Evolutionary conservation across 371 early-diverging fungal species (phyloP).

Genomic region (Syncephalastrum monosporum): DNA sequence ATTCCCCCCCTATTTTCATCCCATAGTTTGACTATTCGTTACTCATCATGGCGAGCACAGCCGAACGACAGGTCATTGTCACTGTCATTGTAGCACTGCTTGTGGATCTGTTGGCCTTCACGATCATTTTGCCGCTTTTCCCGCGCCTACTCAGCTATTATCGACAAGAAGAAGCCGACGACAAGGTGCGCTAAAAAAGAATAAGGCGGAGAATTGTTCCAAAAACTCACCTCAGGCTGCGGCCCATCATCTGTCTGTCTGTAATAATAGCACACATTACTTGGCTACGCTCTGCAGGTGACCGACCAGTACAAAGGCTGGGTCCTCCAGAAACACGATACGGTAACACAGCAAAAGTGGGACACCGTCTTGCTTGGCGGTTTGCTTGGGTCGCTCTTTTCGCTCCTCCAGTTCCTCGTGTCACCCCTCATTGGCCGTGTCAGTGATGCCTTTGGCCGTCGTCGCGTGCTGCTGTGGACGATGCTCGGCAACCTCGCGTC

Average conservation of each 20-base stretch:
- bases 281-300: conserved; percentile 30
- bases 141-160: conserved; percentile 73
- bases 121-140: conserved; percentile 93
- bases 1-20: too few relatives aligned
- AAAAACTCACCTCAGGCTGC: background rate
- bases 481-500: conserved; percentile 92
- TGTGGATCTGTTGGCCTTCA: conserved; percentile 95
- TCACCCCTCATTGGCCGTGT: conserved; percentile 84
- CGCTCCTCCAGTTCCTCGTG: conserved; percentile 89
- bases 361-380: conserved; percentile 96
- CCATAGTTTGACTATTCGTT: background rate
- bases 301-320: conserved; percentile 40
- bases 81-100: conserved; percentile 74
- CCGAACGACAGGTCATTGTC: conserved; percentile 24
- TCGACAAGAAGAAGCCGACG: conserved; percentile 47
- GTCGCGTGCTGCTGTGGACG: conserved; percentile 79
- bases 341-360: conserved; percentile 41
- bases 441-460: conserved; percentile 85
- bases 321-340: conserved; percentile 15
- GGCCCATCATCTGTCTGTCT: background rate
- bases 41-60: conserved; percentile 6
- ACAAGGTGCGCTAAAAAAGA: conserved; percentile 35
- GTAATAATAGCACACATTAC: conserved; percentile 27
- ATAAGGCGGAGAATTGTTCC: background rate
- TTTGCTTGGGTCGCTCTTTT: conserved; percentile 88